Conservation (phyloP, 2,329 filamentous ascomycete species). For the Elsinoe batatas region DNA sequence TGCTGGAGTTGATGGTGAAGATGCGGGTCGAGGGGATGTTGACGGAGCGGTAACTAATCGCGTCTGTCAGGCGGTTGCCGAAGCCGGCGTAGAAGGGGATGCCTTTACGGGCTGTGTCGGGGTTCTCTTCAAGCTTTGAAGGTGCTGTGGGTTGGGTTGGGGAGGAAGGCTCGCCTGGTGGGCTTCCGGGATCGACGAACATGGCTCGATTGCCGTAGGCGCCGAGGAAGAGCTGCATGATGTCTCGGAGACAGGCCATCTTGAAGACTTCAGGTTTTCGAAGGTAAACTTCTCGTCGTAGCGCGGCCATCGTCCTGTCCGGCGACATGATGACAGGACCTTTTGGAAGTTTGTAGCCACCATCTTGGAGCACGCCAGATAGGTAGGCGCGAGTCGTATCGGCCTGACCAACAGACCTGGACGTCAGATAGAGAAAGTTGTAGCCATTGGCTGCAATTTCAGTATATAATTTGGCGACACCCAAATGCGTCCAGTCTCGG, state of each 20-base stretch:
- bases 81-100: constrained; percentile 90
- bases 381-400: constrained; percentile 85
- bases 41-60: constrained; percentile 88
- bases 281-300: constrained; percentile 86
- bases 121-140: background rate
- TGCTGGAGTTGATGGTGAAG: constrained; percentile 97
- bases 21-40: constrained; percentile 91
- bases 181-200: constrained; percentile 9
- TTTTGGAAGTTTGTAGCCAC: constrained; percentile 69
- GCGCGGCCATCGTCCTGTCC: constrained; percentile 85
- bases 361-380: constrained; percentile 78
- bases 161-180: background rate
- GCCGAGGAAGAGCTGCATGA: constrained; percentile 66
- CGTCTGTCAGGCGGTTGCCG: constrained; percentile 91
- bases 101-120: constrained; percentile 21
- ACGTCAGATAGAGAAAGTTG: constrained; percentile 97
- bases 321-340: constrained; percentile 93
- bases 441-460: constrained; percentile 94
- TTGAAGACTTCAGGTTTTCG: constrained; percentile 98
- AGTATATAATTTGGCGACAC: constrained; percentile 92
- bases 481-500: constrained; percentile 93
- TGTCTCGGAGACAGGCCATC: constrained; percentile 95
- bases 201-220: constrained; percentile 20
- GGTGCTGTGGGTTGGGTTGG: background rate
- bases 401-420: constrained; percentile 83